Evolutionary conservation across 495 filamentous ascomycete genomes (phyloP), one percentile per base, ranked within the genome.

Genomic region (Trypethelium eluteriae): DNA sequence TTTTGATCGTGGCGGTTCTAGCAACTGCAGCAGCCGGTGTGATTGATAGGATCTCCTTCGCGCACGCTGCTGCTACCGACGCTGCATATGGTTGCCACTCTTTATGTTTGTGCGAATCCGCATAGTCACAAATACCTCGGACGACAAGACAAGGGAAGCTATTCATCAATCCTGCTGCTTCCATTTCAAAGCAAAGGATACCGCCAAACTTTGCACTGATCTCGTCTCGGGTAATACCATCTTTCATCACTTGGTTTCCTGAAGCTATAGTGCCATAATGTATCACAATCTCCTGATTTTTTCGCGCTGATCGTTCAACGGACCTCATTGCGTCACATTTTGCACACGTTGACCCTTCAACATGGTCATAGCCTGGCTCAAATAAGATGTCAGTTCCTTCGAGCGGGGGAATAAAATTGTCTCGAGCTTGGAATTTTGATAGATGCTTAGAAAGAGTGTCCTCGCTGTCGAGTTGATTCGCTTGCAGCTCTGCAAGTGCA

Each of bases 241-340:
- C 66, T 39, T 73, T 74, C 32, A 79, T 73, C 0, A 79, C 68
- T 35, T 67, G 53, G 14, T 78, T 70, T 1, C 72, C 77, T 12
- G 77, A 79, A 4, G 78, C 79, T 66, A 81, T 77, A 11, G 64
- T 69, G 11, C 78, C 78, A 39, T 73, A 67, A 62, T 80, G 75
- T 36, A 80, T 66, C 3, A 34, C 36, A 1, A 68, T 64, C 47
- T 66, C 63, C 2, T 63, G 35, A 16, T 38, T 44, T 34, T 56
- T 34, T 64, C 62, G 9, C 35, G 62, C 36, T 5, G 38, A 3
- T 16, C 62, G 62, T 6, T 50, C 10, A 32, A 64, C 38, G 3
- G 50, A 25, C n/a, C 39, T 25, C 16, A 38, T 53, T 38, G 16
- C 3, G 38, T 67, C 66, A 50, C 67, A 68, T 25, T 41, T 39